Evolutionary conservation across 805 yeast species (phyloP), one percentile per base, ranked within the genome.

Genomic region (Pichia californica): DNA sequence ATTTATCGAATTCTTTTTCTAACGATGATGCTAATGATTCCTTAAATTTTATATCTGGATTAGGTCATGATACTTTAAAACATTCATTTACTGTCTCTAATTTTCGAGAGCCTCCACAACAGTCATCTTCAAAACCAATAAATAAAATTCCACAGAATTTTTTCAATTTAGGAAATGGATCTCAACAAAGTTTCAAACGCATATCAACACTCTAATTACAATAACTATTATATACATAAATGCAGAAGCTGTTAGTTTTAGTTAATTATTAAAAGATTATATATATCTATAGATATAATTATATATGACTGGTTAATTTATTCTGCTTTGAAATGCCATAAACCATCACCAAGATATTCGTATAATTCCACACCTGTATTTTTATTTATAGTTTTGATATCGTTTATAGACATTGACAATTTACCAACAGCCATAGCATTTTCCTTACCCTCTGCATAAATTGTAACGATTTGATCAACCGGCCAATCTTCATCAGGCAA

Each of bases 371-470:
- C 78, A 57, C 96, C 97, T 48, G 85, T 80, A 35, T 94, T 96
- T 63, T 89, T 89, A 62, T 89, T 89, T 33, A 76, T 71, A 18
- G 75, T 66, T 62, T 83, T 85, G 57, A 89, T 88, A 38, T 89
- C 96, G 54, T 85, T 91, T 2, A 95, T 83, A 53, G 88, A 80
- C 96, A 89, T 87, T 38, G 76, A 64, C 49, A 91, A 69, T 54
- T 80, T 79, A n/a, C 97, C 98, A 45, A 91, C 72, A 7, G 97
- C 97, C 63, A 91, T 67, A 0, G 97, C 95, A 55, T 75, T 70
- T 51, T 88, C 94, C 58, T 91, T 91, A 46, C 96, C 96, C 65
- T 89, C 96, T 39, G 97, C 96, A 59, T 81, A 83, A 21, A 91
- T 76, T 8, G 84, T 74, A 36, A 89, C 96, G 25, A 85, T 73